Base-by-base conservation (phyloP, 441 rosid genomes). In the Gossypium lobatum region DNA sequence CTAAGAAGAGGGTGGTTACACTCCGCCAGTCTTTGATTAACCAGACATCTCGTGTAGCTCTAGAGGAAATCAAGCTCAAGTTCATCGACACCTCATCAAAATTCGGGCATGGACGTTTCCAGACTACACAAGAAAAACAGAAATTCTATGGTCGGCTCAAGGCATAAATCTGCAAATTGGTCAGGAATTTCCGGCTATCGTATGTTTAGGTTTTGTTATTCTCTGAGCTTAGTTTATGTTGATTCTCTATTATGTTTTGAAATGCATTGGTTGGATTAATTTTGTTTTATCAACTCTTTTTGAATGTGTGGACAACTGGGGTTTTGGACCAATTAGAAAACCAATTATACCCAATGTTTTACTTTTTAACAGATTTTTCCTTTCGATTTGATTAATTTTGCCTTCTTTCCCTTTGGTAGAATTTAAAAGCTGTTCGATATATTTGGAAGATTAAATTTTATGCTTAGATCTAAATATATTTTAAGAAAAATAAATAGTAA, bases 1-100 rank as follows among this genome's bases (percentile, higher is more conserved):
- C 97, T 18, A 93, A 92, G 95, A 93, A 92, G 89, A 87, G 98
- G 76, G 98, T 93, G 2, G 96, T 91, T 17, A 93, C 98, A 2
- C 90, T 93, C 21, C 86, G 98, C 25, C 92, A 83, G 70, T 84
- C 98, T 0, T 83, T 93, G 69, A 88, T 91, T 50, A 82, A 82
- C 13, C 98, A 93, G 83, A 93, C 97, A 0, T 91, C 97, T 39
- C 89, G 98, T 20, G 57, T 86, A 70, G 93, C 97, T 52, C 73
- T 86, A 14, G 98, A 91, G 85, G 86, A 80, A 55, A 88, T 93
- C 81, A 93, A 85, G 6, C 86, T 93, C 81, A 93, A 91, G 91
- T 93, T 91, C 76, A 83, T 93, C 0, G 98, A 93, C 67, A 93
- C 98, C 3, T 84, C 95, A 2, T 91, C 98, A 3, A 91, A 85